Evolutionary conservation across 257 asterid species (phyloP), one percentile per base, ranked within the genome.

Genomic region (Solanum pimpinellifolium): DNA sequence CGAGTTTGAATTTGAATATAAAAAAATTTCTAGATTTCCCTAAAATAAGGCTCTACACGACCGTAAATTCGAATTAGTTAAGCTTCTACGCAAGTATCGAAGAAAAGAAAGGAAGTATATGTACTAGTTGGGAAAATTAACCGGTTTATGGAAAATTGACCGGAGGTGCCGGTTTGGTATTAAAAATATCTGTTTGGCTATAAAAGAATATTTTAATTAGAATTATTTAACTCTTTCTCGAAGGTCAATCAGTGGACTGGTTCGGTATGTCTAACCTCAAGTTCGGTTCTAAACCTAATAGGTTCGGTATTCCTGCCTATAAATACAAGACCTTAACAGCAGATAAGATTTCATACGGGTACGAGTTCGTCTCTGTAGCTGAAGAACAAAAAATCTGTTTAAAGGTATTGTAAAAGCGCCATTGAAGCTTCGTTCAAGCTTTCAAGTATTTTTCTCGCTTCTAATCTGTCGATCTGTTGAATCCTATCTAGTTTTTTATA

Each of bases 191-290:
- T 39, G 1, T 3, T 35, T 73, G 29, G 16, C 18, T 2, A 21
- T 1, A 39, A 76, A 49, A 49, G 29, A 49, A 81, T 49, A 31
- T 11, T 81, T 47, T 47, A 29, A 81, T 49, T 18, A 7, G 69
- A 5, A 49, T 49, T 49, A 29, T 80, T 47, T 81, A 23, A 29
- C 74, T 33, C 83, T 89, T 89, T 90, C 89, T 88, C 69, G 91
- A 65, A 91, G 89, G 93, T 92, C 95, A 94, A 94, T 90, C 92
- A 90, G 89, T 90, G 95, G 86, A 89, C 75, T 81, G 97, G 90
- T 86, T 90, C 91, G 90, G 95, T 90, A 88, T 18, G 20, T 15
- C 89, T 89, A 87, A 41, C 85, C 91, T 92, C 7, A 73, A 94
- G 91, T 20, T 90, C 90, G 94, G 88, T 76, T 2, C 88, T 91